These are phyloP conservation scores for Globomyces sp. DNA, from an alignment of 371 early-diverging fungal species.

Conservation along the genomic window DNA sequence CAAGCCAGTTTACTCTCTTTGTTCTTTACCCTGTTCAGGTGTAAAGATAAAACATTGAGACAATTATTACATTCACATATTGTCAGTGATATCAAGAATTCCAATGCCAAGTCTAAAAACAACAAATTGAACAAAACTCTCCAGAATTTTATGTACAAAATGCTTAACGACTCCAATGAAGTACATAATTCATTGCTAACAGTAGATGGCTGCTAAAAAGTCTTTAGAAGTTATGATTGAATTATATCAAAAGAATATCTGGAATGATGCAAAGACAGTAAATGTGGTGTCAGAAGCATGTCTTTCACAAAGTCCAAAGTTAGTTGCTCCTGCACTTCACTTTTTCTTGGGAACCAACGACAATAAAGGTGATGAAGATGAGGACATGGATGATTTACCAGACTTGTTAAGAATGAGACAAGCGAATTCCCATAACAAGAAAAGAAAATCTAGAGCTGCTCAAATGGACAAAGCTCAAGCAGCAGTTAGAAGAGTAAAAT, in stretches of 20 bases:
- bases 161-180: conserved; percentile 63
- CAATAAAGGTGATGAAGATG: conserved; percentile 65
- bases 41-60: conserved; percentile 86
- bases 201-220: conserved; percentile 82
- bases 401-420: conserved; percentile 77
- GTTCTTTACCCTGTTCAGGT: conserved; percentile 92
- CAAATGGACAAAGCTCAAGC: conserved; percentile 73
- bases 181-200: conserved; percentile 16
- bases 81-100: conserved; percentile 87
- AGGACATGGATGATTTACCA: conserved; percentile 52
- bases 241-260: conserved; percentile 90
- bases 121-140: conserved; percentile 93
- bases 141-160: conserved; percentile 94
- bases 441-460: conserved; percentile 72
- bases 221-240: conserved; percentile 94
- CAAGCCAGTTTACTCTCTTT: conserved; percentile 73
- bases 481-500: conserved; percentile 61
- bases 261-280: conserved; percentile 97
- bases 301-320: conserved; percentile 84
- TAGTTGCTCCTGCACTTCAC: conserved; percentile 87
- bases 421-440: conserved; percentile 72
- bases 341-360: conserved; percentile 81
- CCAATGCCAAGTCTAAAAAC: conserved; percentile 90
- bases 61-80: conserved; percentile 86
- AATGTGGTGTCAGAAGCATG: conserved; percentile 96